These are phyloP conservation scores for Colletotrichum sp. DNA, from an alignment of 2,329 filamentous ascomycete genomes.

Conservation along the genomic window DNA sequence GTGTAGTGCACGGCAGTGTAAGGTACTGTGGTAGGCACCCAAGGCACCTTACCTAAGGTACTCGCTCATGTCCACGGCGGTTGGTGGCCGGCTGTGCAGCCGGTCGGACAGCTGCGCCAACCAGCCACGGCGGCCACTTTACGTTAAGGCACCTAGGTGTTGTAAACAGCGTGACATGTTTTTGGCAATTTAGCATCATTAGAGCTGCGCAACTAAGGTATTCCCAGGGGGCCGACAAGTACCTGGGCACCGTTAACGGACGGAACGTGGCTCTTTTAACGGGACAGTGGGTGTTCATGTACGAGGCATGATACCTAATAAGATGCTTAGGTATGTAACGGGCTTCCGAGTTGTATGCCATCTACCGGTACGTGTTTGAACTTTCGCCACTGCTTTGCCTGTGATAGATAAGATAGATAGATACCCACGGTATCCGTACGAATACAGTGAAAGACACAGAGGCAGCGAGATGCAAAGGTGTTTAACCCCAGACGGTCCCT, in stretches of 20 bases:
- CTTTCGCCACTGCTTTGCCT: neutral
- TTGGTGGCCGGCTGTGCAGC: neutral
- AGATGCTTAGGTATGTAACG: neutral
- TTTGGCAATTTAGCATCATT: neutral
- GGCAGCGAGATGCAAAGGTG: neutral
- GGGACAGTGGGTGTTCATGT: neutral
- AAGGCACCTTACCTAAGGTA: too few species aligned
- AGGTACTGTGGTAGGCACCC: too few species aligned
- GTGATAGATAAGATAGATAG: neutral
- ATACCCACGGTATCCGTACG: neutral
- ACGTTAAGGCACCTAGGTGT: neutral
- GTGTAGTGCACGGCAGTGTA: neutral
- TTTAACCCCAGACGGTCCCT: conserved; percentile 17
- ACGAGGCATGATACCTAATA: neutral
- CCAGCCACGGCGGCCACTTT: neutral
- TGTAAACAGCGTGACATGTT: neutral
- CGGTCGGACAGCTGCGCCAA: neutral
- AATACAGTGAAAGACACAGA: neutral
- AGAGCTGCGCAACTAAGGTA: neutral
- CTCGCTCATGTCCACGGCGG: neutral
- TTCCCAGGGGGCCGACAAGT: neutral
- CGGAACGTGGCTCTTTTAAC: neutral
- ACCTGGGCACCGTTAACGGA: neutral
- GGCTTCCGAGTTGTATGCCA: neutral
- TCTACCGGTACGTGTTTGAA: neutral